phyloP scores from a whole-genome alignment of 371 early-diverging fungal species.

The Saksenaea oblongispora region DNA sequence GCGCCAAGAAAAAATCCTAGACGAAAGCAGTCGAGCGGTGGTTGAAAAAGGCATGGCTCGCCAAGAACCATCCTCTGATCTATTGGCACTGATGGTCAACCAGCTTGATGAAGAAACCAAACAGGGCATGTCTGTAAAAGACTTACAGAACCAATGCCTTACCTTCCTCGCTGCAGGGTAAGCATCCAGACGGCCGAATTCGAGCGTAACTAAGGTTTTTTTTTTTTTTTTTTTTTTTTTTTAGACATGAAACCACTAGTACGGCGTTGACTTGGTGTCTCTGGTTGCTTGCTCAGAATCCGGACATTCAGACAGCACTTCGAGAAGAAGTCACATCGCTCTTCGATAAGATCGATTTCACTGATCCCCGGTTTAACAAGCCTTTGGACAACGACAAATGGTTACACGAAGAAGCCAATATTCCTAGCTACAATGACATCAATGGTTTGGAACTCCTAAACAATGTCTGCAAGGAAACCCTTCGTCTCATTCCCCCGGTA shows the following conservation, averaged over 20 bases:
- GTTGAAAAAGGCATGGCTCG: slow-evolving; percentile 45
- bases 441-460: slow-evolving; percentile 46
- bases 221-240: background rate
- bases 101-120: slow-evolving; percentile 38
- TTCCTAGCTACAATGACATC: slow-evolving; percentile 48
- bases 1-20: slow-evolving; percentile 28
- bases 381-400: background rate
- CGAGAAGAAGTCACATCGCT: slow-evolving; percentile 38
- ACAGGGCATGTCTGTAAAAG: slow-evolving; percentile 26
- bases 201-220: background rate
- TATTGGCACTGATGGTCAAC: slow-evolving; percentile 36
- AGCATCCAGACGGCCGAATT: background rate
- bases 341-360: slow-evolving; percentile 10
- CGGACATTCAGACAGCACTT: slow-evolving; percentile 42
- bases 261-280: slow-evolving; percentile 58
- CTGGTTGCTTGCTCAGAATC: slow-evolving; percentile 50
- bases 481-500: slow-evolving; percentile 56
- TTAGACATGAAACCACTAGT: slow-evolving; percentile 56
- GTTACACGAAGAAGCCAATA: slow-evolving; percentile 9
- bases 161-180: slow-evolving; percentile 46
- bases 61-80: slow-evolving; percentile 21
- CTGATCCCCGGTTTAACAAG: background rate
- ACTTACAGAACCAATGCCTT: slow-evolving; percentile 24
- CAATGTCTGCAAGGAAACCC: slow-evolving; percentile 53
- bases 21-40: slow-evolving; percentile 41